Evolutionary conservation across 352 stramenopile genomes (phyloP).

Genomic region (Thraustochytrium sp.): DNA sequence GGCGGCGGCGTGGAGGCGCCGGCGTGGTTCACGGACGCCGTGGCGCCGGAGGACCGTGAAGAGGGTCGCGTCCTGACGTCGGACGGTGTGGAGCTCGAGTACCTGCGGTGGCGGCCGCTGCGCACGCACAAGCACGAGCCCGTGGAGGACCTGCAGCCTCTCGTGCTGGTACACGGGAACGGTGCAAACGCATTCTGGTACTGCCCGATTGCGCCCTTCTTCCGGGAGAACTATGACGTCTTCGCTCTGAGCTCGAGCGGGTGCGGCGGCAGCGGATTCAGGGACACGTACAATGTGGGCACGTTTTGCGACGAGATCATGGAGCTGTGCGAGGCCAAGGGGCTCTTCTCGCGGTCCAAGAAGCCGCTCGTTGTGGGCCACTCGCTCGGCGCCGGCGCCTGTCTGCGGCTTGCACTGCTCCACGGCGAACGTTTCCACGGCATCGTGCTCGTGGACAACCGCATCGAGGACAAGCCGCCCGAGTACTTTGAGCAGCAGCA

Average conservation of each 20-base stretch:
- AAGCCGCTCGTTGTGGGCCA: background rate
- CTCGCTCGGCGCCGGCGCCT: conserved; percentile 1
- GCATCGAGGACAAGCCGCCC: background rate
- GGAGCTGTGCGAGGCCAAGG: background rate
- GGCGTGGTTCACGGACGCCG: conserved; percentile 17
- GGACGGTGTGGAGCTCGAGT: conserved; percentile 24
- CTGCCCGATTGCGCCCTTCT: background rate
- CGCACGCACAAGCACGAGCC: background rate
- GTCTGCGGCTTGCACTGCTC: background rate
- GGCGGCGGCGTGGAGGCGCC: background rate
- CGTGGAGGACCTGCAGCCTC: background rate
- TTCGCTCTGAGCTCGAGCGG: conserved; percentile 11
- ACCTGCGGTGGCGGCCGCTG: background rate
- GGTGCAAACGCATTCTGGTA: conserved; percentile 27
- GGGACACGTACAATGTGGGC: conserved; percentile 10
- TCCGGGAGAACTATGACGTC: background rate
- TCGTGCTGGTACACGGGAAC: conserved; percentile 27
- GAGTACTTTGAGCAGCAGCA: background rate
- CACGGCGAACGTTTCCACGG: conserved; percentile 3
- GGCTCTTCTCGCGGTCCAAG: background rate
- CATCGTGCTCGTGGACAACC: background rate
- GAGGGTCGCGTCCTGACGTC: background rate
- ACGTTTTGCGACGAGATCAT: conserved; percentile 22
- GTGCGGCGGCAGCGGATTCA: background rate
- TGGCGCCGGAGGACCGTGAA: background rate